Evolutionary conservation across 2,329 filamentous ascomycete genomes (phyloP).

Genomic region (Fusarium nanum): DNA sequence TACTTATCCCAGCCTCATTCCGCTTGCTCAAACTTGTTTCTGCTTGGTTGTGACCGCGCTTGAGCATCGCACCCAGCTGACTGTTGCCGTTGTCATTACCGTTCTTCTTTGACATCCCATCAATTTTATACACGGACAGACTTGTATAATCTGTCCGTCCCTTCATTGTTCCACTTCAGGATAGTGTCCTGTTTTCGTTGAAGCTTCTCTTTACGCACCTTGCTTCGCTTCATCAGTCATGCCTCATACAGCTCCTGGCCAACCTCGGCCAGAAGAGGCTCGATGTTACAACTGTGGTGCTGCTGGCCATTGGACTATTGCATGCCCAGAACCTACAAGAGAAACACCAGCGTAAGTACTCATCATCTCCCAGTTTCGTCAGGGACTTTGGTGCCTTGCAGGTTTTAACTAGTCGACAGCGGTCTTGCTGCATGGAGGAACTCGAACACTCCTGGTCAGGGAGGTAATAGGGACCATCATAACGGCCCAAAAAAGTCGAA

Average conservation of each 20-base stretch:
- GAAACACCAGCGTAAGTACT: conserved; percentile 62
- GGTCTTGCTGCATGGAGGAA: conserved; percentile 54
- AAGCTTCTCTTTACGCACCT: not conserved
- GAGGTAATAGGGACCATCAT: conserved; percentile 47
- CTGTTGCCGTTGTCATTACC: conserved; percentile 26
- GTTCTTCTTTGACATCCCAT: conserved; percentile 10
- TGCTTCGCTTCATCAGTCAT: conserved; percentile 36
- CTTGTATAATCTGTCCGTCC: not conserved
- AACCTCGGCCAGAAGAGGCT: conserved; percentile 51
- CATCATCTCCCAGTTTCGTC: not conserved
- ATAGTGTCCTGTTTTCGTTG: conserved; percentile 11
- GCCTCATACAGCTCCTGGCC: conserved; percentile 47
- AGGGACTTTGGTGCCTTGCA: not conserved
- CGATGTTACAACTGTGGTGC: conserved; percentile 67
- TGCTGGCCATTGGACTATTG: conserved; percentile 63
- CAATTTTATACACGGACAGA: conserved; percentile 13
- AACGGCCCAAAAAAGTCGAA: conserved; percentile 49
- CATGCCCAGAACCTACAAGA: conserved; percentile 64
- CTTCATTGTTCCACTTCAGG: not conserved
- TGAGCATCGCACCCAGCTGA: conserved; percentile 20
- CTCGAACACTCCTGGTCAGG: conserved; percentile 45
- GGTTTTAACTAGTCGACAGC: conserved; percentile 40
- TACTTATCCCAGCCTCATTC: conserved; percentile 33
- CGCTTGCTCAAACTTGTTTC: conserved; percentile 26
- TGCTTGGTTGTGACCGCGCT: conserved; percentile 14